Conservation (phyloP, 331 rosid species). For the Telfairia occidentalis region DNA sequence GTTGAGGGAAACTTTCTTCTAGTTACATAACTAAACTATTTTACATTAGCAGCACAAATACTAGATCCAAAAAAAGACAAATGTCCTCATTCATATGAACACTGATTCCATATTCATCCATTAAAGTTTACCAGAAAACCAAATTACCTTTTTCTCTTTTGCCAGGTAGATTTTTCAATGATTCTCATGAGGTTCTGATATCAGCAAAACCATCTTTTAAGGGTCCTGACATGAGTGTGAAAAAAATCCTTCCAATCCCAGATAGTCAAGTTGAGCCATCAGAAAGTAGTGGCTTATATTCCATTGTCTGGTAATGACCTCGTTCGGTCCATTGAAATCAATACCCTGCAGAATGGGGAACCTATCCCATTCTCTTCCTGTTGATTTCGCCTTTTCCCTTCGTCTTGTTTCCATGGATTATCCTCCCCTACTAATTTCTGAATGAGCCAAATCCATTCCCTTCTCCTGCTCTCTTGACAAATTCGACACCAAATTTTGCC, state of each 20-base stretch:
- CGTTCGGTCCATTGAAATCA: neutral
- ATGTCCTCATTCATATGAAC: neutral
- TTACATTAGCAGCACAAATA: neutral
- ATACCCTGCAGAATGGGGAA: neutral
- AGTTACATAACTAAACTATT: neutral
- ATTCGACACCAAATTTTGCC: neutral
- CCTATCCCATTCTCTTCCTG: neutral
- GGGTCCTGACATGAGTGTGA: neutral
- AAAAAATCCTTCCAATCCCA: neutral
- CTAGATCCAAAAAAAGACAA: neutral
- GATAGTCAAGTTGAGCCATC: slow-evolving; percentile 1
- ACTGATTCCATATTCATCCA: neutral
- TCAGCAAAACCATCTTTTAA: slow-evolving; percentile 2
- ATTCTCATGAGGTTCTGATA: slow-evolving; percentile 1
- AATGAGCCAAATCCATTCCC: slow-evolving; percentile 9
- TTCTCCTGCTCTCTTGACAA: slow-evolving; percentile 4
- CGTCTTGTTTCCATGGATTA: neutral
- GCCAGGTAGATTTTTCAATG: neutral
- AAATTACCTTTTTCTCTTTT: slow-evolving; percentile 9
- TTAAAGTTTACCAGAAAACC: neutral
- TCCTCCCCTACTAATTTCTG: neutral
- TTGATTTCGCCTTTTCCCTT: neutral
- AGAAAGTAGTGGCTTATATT: slow-evolving; percentile 6
- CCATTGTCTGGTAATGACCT: neutral
- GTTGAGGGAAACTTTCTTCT: neutral